Evolutionary conservation across 2,329 filamentous ascomycete genomes (phyloP), one percentile per base, ranked within the genome.

Genomic region (Paraphaeosphaeria sporulosa): DNA sequence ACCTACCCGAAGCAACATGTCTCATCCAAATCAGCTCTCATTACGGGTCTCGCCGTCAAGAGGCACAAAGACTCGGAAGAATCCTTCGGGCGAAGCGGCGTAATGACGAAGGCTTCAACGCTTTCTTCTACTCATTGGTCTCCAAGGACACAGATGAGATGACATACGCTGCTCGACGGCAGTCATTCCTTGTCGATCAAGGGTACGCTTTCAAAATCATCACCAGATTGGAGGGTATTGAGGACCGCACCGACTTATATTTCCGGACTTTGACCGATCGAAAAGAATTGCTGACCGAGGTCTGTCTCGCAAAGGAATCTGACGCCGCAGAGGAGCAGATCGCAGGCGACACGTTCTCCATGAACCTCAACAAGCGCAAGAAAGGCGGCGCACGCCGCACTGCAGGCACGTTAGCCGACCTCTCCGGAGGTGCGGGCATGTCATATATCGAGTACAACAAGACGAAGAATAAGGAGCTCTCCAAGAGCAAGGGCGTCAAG

Each of bases 161-260:
- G 94, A 95, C 89, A 75, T 99, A 97, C 78, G 97, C 94, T 0
- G 94, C 93, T 4, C 98, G 97, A 79, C 87, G 95, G 10, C 95
- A 99, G 78, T 94, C 95, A 0, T 99, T 99, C 81, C 84, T 99
- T 0, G 94, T 99, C 23, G 95, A 99, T 67, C 95, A 99, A 79
- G 95, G 95, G 10, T 99, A 99, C 76, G 94, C 95, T 0, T 99
- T 99, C 85, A 98, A 98, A 76, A 94, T 98, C 63, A 99, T 99
- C 76, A 99, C 95, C 0, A 93, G 96, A 72, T 85, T 99, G 8
- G 90, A 94, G 71, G 95, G 94, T 53, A 93, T 99, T 64, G 92
- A 97, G 62, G 87, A 92, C 60, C 90, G 94, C 55, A 89, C 90
- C 0, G 89, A 89, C 0, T 85, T 99, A 1, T 90, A 90, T 1